A percentile compares a stretch with the other conserved stretches of the same genome.
Conservation (phyloP, 2,329 filamentous ascomycete species). For the Moelleriella libera region DNA sequence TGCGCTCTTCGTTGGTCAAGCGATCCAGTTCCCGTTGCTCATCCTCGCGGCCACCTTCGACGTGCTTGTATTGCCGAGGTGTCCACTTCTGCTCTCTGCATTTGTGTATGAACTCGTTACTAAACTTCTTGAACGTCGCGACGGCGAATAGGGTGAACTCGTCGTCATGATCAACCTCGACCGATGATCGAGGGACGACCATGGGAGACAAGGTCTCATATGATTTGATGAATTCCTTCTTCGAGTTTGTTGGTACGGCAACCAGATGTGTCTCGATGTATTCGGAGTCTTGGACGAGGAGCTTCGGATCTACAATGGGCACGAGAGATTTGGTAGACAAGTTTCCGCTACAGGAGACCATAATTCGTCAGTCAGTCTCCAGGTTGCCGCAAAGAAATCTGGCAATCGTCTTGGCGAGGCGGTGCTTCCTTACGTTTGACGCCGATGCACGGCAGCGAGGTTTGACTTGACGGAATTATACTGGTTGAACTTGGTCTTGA, state of each 20-base stretch:
- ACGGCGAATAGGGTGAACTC: constrained; percentile 84
- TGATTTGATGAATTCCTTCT: constrained; percentile 76
- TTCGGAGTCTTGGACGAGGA: constrained; percentile 80
- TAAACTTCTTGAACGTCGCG: constrained; percentile 86
- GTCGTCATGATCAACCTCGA: constrained; percentile 68
- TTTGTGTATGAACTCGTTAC: constrained; percentile 78
- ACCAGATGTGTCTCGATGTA: constrained; percentile 94
- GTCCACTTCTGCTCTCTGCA: constrained; percentile 89
- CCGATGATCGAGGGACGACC: constrained; percentile 83
- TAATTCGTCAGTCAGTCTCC: not conserved
- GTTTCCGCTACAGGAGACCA: constrained; percentile 52
- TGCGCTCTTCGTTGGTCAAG: constrained; percentile 72
- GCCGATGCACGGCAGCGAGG: constrained; percentile 67
- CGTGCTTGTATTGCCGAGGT: constrained; percentile 85
- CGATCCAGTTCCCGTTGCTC: constrained; percentile 78
- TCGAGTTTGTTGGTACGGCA: constrained; percentile 64
- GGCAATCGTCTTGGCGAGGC: not conserved
- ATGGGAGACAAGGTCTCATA: constrained; percentile 85
- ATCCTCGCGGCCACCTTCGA: constrained; percentile 77
- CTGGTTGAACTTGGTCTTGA: constrained; percentile 86
- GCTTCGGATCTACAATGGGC: constrained; percentile 68
- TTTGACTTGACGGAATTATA: constrained; percentile 87
- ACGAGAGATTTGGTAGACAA: constrained; percentile 86
- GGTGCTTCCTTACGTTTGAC: constrained; percentile 54
- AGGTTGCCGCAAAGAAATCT: not conserved